phyloP scores from a whole-genome alignment of 768 basidiomycete species.

The Termitomyces sp. region DNA sequence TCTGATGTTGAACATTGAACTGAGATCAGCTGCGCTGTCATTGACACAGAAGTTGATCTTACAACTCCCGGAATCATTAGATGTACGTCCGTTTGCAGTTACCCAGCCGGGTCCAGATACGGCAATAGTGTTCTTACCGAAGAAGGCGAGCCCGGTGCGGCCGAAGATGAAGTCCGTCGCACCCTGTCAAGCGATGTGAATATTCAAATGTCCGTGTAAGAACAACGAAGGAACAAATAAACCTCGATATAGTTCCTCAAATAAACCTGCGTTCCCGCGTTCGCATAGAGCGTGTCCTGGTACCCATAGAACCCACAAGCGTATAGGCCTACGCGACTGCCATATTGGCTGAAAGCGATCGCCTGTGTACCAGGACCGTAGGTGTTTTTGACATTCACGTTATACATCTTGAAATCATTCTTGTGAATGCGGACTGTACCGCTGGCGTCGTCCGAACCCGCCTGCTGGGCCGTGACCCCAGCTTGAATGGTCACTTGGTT shows the following conservation, averaged over 20 bases:
- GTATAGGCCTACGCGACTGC: slow-evolving; percentile 41
- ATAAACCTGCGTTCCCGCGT: slow-evolving; percentile 48
- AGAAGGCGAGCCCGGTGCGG: slow-evolving; percentile 40
- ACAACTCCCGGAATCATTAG: slow-evolving; percentile 47
- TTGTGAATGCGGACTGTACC: slow-evolving; percentile 49
- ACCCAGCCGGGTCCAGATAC: slow-evolving; percentile 42
- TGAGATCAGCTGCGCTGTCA: neutral
- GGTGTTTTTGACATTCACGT: slow-evolving; percentile 47
- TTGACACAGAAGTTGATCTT: slow-evolving; percentile 16
- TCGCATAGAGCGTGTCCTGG: slow-evolving; percentile 46
- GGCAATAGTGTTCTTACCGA: slow-evolving; percentile 47
- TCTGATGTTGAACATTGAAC: slow-evolving; percentile 22
- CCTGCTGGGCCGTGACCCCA: slow-evolving; percentile 29
- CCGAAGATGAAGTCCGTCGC: slow-evolving; percentile 53
- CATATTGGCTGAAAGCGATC: slow-evolving; percentile 49
- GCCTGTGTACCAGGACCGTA: slow-evolving; percentile 44
- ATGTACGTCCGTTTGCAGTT: slow-evolving; percentile 46
- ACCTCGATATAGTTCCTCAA: slow-evolving; percentile 47
- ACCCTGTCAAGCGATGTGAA: slow-evolving; percentile 28
- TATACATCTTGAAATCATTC: slow-evolving; percentile 47
- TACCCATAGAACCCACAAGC: slow-evolving; percentile 45
- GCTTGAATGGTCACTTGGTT: slow-evolving; percentile 40
- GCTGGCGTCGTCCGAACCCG: slow-evolving; percentile 45
- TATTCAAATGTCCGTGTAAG: neutral
- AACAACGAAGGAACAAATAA: neutral